Evolutionary conservation across 306 rosid species (phyloP).

Genomic region (Castanopsis chinensis): DNA sequence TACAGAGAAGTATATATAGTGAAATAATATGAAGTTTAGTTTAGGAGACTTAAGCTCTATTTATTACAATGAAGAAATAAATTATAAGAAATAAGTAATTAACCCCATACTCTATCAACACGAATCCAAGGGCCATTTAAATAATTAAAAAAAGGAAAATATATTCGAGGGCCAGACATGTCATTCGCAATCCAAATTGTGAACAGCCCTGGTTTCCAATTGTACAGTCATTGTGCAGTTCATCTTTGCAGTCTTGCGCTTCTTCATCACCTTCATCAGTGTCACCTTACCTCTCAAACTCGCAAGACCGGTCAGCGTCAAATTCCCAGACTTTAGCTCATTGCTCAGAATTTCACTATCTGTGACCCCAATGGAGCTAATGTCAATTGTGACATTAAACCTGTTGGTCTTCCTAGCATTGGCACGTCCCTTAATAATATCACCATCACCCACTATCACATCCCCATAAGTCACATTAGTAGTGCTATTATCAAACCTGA

Average conservation of each 20-base stretch:
- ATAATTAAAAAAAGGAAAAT: too few species aligned
- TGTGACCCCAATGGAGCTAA: neutral
- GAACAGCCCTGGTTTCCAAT: neutral
- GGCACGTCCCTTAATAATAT: neutral
- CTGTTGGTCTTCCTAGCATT: constrained; percentile 15
- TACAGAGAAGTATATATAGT: too few species aligned
- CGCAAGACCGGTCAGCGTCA: neutral
- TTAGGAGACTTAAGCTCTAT: too few species aligned
- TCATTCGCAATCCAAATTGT: constrained; percentile 12
- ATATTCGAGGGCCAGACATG: neutral
- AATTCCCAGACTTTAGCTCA: neutral
- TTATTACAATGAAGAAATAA: too few species aligned
- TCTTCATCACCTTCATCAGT: constrained; percentile 23
- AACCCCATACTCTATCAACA: neutral
- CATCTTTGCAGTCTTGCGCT: constrained; percentile 22
- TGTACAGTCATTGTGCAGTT: constrained; percentile 24
- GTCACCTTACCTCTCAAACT: constrained; percentile 18
- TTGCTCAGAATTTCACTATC: neutral
- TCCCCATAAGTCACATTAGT: neutral
- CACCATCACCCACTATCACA: neutral
- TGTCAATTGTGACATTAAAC: constrained; percentile 9
- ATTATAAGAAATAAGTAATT: too few species aligned
- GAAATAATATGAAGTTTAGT: too few species aligned
- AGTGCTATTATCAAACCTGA: constrained; percentile 8
- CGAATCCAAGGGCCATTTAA: neutral